Percentiles rank a stretch among this genome's conserved stretches.
Conservation (phyloP, 2,329 filamentous ascomycete genomes). For the Aspergillus spinulosporus region DNA sequence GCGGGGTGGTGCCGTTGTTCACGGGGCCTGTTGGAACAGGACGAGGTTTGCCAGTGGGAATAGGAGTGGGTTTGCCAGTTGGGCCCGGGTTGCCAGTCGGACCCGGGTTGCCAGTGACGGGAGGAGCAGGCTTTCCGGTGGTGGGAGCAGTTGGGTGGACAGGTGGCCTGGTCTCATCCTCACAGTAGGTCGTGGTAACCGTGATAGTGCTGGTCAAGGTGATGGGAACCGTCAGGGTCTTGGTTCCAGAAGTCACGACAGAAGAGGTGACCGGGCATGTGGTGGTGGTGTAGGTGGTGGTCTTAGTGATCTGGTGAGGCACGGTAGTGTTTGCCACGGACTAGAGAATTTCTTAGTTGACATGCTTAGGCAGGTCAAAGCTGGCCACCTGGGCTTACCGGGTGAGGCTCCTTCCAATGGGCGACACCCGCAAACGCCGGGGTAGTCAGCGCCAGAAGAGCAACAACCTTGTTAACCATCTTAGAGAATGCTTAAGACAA, state of each 20-base stretch:
- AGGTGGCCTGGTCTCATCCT: slow-evolving; percentile 20
- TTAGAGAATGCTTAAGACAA: slow-evolving; percentile 26
- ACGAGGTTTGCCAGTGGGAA: not conserved
- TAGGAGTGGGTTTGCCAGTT: slow-evolving; percentile 17
- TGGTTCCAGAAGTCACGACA: slow-evolving; percentile 31
- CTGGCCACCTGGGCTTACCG: slow-evolving; percentile 6
- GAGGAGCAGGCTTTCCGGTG: slow-evolving; percentile 16
- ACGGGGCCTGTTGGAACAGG: slow-evolving; percentile 15
- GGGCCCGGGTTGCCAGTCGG: slow-evolving; percentile 5
- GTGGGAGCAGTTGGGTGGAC: slow-evolving; percentile 4
- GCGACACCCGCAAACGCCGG: slow-evolving; percentile 38
- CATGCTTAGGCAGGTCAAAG: not conserved
- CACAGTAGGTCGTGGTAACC: slow-evolving; percentile 29
- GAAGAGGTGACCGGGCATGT: slow-evolving; percentile 35
- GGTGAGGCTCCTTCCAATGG: slow-evolving; percentile 3
- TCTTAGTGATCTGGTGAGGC: slow-evolving; percentile 28
- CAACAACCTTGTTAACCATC: slow-evolving; percentile 39
- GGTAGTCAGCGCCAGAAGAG: slow-evolving; percentile 38
- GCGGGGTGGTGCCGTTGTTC: not conserved
- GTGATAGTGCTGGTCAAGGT: slow-evolving; percentile 36
- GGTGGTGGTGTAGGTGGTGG: slow-evolving; percentile 37
- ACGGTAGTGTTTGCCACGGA: not conserved
- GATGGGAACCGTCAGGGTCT: slow-evolving; percentile 31
- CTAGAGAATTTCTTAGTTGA: slow-evolving; percentile 4
- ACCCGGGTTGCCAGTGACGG: slow-evolving; percentile 9